Evolutionary conservation across 805 yeast species (phyloP), one percentile per base, ranked within the genome.

Genomic region (Blastobotrys attinorum): DNA sequence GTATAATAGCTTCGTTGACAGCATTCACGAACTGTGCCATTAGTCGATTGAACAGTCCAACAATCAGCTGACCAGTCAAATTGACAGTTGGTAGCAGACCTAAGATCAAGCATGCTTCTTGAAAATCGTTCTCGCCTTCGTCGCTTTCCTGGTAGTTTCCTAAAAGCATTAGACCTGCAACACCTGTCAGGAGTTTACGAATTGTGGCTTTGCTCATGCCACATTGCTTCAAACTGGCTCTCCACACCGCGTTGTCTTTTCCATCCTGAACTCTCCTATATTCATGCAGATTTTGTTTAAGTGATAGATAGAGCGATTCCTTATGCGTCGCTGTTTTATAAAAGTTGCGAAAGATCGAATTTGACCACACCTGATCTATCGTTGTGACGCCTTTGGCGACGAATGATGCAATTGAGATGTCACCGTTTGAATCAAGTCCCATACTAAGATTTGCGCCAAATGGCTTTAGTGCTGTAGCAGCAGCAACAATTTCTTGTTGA

Each of bases 81-180:
- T 47, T 42, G 10, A 37, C 39, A 25, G 29, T 25, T 2, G 63
- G 65, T 36, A 62, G 61, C 8, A 66, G 55, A 18, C 70, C 70
- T 22, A 66, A 53, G 8, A 67, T 49, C 4, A 65, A 53, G 0
- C 71, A 70, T 17, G 70, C 71, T 22, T 64, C 70, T 15, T 65
- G 64, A 1, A 57, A 45, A 36, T 65, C 70, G 36, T 52, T 54
- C 6, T 50, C 51, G 17, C 53, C 47, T 20, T 47, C 48, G n/a
- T n/a, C n/a, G n/a, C n/a, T n/a, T n/a, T n/a, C n/a, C n/a, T n/a
- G n/a, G n/a, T n/a, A n/a, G 45, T 66, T 64, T 8, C 67, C 67
- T 11, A 66, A 48, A 10, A 66, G 56, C 23, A 66, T 52, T 38
- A 66, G 61, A 13, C 71, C 71, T 20, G 67, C 61, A 7, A 66